Percentiles rank a stretch among this genome's conserved stretches.
Conservation (phyloP, 305 asterid species). For the Nicotiana rustica region DNA sequence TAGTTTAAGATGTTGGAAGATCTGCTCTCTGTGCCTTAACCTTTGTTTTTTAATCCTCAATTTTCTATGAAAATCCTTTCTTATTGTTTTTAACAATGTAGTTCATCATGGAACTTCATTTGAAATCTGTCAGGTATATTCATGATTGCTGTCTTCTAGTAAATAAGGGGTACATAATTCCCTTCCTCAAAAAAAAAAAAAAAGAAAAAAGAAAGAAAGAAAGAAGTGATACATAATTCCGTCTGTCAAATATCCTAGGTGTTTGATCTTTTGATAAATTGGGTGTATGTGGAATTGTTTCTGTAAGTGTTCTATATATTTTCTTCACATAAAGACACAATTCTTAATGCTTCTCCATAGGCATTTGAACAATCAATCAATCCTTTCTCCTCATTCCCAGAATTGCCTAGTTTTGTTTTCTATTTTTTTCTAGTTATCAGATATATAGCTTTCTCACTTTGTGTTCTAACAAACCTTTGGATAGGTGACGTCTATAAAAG, state of each 20-base stretch:
- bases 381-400: not conserved
- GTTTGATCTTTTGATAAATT: conserved; percentile 24
- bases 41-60: conserved; percentile 24
- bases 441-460: conserved; percentile 3
- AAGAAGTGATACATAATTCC: not conserved
- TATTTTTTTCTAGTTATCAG: not conserved
- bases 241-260: conserved; percentile 17
- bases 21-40: conserved; percentile 29
- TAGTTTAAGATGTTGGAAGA: not conserved
- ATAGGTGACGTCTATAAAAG: conserved; percentile 73
- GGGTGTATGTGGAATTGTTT: conserved; percentile 30
- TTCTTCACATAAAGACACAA: not conserved
- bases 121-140: not conserved
- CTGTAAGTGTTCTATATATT: not conserved
- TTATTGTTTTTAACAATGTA: not conserved
- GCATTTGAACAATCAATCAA: not conserved
- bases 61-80: conserved; percentile 1
- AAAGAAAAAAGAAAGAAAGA: too few relatives aligned
- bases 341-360: conserved; percentile 25
- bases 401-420: conserved; percentile 31
- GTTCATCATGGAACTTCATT: conserved; percentile 23
- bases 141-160: not conserved
- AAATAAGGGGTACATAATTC: conserved; percentile 7
- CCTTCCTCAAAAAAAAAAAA: not conserved
- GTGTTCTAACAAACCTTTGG: conserved; percentile 36